phyloP scores from a whole-genome alignment of 139 green algal species.

The Spirogloea muscicola region DNA sequence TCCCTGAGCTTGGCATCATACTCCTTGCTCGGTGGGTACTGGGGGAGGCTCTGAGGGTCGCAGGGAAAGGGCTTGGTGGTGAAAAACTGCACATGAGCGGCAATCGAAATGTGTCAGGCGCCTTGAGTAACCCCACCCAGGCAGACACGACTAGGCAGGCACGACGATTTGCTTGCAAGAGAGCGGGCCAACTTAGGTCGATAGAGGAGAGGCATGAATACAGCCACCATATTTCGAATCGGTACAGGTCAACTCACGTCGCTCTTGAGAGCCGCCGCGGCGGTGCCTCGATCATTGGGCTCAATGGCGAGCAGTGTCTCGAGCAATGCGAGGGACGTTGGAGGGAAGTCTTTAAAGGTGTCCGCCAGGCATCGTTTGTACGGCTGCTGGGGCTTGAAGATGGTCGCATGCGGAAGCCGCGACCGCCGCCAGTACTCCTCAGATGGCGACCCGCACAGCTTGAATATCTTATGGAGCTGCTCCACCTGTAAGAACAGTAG shows the following conservation, averaged over 20 bases:
- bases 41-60: conserved; percentile 27
- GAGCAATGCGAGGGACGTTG: conserved; percentile 31
- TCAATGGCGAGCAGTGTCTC: conserved; percentile 43
- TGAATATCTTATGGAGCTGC: conserved; percentile 55
- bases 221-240: no score
- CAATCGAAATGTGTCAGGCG: no score
- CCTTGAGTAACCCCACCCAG: no score
- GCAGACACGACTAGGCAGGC: no score
- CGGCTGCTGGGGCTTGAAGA: conserved; percentile 49
- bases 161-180: no score
- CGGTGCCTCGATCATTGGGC: conserved; percentile 32
- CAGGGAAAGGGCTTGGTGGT: conserved; percentile 34
- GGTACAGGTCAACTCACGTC: no score
- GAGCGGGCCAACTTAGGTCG: no score
- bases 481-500: conserved; percentile 24
- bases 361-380: conserved; percentile 44
- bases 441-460: conserved; percentile 49
- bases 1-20: conserved; percentile 48
- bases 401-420: conserved; percentile 45
- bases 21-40: conserved; percentile 48
- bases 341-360: conserved; percentile 43
- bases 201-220: no score
- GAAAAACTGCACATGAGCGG: conserved; percentile 43
- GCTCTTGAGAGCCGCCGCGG: conserved; percentile 23
- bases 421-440: conserved; percentile 51